These are phyloP conservation scores for Pinus albicaulis DNA, from an alignment of 75 land plant genomes.

Conservation along the genomic window DNA sequence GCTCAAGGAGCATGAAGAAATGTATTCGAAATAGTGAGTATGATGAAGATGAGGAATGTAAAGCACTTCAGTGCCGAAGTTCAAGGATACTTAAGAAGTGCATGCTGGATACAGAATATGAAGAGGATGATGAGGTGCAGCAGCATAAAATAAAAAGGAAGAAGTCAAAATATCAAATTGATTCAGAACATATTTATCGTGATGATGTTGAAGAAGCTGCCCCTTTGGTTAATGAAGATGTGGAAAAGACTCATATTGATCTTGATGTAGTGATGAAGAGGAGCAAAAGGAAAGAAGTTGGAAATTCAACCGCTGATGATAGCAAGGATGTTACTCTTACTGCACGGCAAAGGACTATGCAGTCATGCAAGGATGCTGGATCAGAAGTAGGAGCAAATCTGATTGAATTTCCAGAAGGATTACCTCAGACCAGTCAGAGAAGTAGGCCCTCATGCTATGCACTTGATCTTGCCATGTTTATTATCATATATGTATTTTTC, in stretches of 20 bases:
- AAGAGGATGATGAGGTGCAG: constrained; percentile 20
- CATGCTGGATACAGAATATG: constrained; percentile 9
- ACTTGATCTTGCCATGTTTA: constrained; percentile 14
- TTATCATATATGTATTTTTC: constrained; percentile 50
- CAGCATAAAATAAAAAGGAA: constrained; percentile 21
- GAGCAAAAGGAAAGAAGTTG: constrained; percentile 24
- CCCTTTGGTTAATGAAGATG: constrained; percentile 23
- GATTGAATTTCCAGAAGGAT: constrained; percentile 83
- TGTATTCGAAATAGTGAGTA: constrained; percentile 8
- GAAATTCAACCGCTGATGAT: constrained; percentile 19
- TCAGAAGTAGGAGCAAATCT: constrained; percentile 28
- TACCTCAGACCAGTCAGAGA: constrained; percentile 55
- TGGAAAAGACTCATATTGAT: constrained; percentile 17
- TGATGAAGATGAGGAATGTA: constrained; percentile 33
- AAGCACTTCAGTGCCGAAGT: constrained; percentile 20
- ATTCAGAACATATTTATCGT: constrained; percentile 31
- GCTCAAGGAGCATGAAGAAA: constrained; percentile 25
- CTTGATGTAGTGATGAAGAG: constrained; percentile 22
- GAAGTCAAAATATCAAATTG: constrained; percentile 20
- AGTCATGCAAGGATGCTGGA: constrained; percentile 52
- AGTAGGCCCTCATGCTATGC: constrained; percentile 53
- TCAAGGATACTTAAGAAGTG: constrained; percentile 28
- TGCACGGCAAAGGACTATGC: constrained; percentile 78
- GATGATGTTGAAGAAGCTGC: constrained; percentile 57
- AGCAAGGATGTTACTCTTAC: constrained; percentile 59